Evolutionary conservation across 768 basidiomycete species (phyloP), one percentile per base, ranked within the genome.

Genomic region (Pleurotus pulmonarius): DNA sequence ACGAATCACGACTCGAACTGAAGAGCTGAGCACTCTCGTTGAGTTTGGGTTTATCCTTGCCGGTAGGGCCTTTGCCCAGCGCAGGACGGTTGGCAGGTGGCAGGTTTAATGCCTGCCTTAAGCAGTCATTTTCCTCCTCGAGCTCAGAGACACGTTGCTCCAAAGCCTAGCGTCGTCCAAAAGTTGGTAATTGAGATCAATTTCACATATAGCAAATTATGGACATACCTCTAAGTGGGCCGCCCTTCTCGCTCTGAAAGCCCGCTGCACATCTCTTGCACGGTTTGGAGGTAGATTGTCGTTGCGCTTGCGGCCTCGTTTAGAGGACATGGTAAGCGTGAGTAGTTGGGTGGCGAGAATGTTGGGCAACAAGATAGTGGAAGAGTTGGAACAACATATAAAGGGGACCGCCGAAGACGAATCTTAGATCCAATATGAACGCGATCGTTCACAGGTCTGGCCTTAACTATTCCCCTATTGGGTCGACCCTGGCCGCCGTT

Each of bases 211-310:
- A 62, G 52, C 57, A 61, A 59, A 67, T 71, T 67, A 65, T 63
- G 61, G 46, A 61, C 68, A 58, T 63, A 90, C 90, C 77, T 88
- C 82, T 55, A 95, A 79, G 70, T 94, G 92, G 56, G 91, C 91
- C 59, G 92, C 92, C 63, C 92, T 83, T 61, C 93, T 78, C 34
- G 92, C 93, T 60, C 92, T 82, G 75, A 94, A 95, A 7, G 92
- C 92, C 65, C 92, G 75, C 68, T 95, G 92, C 15, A 94, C 90
- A 65, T 94, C 93, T 57, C 93, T 77, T 25, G 92, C 92, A 60
- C 92, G 83, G 64, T 88, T 88, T 3, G 87, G 87, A 57, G 88
- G 87, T 46, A 90, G 81, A 64, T 82, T 86, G 70, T 90, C 86
- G 70, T 90, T 88, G 68, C 90, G 78, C 66, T 92, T 92, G 65